phyloP scores from a whole-genome alignment of 129 eudicot species.

The Mikania micrantha region DNA sequence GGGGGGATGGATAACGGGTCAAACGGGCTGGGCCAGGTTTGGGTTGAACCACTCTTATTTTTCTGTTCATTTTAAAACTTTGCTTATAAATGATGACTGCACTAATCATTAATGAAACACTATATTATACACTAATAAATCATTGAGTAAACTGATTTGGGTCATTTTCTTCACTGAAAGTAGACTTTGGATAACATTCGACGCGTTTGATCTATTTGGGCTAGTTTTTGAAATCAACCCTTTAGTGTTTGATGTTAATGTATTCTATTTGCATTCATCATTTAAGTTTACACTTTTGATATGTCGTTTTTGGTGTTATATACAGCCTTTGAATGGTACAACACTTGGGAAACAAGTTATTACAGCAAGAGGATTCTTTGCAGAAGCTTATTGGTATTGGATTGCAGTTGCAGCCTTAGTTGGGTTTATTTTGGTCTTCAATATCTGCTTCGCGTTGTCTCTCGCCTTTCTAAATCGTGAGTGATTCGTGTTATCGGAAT shows the following conservation, averaged over 20 bases:
- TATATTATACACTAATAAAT: background rate
- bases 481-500: constrained; percentile 8
- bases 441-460: constrained; percentile 44
- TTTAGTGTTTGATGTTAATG: background rate
- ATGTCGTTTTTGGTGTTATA: constrained; percentile 25
- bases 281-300: constrained; percentile 17
- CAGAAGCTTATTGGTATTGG: constrained; percentile 83
- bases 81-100: background rate
- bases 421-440: constrained; percentile 62
- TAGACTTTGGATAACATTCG: background rate
- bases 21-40: background rate
- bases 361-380: constrained; percentile 43
- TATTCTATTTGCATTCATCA: background rate
- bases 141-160: background rate
- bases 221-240: background rate
- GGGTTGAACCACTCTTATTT: background rate
- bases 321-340: background rate
- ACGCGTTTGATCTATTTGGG: background rate
- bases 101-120: background rate
- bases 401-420: constrained; percentile 56
- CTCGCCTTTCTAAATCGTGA: constrained; percentile 77
- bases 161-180: background rate
- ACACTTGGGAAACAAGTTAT: background rate
- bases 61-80: background rate
- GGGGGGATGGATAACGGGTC: background rate